Base-by-base conservation (phyloP, 2,329 filamentous ascomycete genomes). In the Aspergillus fischeri region DNA sequence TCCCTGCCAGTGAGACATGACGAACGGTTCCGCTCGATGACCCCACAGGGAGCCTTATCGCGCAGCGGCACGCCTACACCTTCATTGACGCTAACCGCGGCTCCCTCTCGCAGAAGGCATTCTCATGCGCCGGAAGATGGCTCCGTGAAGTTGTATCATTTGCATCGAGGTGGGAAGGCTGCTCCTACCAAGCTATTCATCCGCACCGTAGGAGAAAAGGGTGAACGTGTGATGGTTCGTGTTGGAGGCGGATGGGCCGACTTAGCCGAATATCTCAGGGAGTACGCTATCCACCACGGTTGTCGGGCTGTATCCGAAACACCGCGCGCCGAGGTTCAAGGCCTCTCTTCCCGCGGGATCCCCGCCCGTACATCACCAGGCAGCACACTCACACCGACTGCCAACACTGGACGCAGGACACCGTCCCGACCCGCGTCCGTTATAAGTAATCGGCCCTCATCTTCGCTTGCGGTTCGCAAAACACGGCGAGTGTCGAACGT, bases 241-340 rank as follows among this genome's bases (percentile, higher is more conserved):
- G 93, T 99, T 11, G 94, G 94, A 11, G 94, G 94, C 58, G 94
- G 94, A n/a, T 99, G 94, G 94, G 92, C 92, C 14, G 94, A 99
- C 73, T 80, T 99, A 21, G 93, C 90, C 41, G 94, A 97, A 73
- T 99, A 97, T 69, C 81, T 99, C 45, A 89, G 92, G 65, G 91
- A 96, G 72, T 99, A 97, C 67, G 92, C 92, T 7, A 86, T 87
- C 58, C 94, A 99, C 70, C 94, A 99, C 71, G 90, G 90, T 47
- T 87, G 90, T n/a, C 86, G 84, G 48, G 80, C 82, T 29, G 79
- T 83, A 21, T 81, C 79, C 28, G 83, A 84, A 41, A 78, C 78
- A 11, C 71, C 71, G 24, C 77, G 77, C 38, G 78, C 86, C 14
- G 83, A 86, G 62, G 77, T 86, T 17, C 75, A 83, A 53, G 82